phyloP scores from a whole-genome alignment of 495 filamentous ascomycete genomes.

The Sporormia fimetaria region DNA sequence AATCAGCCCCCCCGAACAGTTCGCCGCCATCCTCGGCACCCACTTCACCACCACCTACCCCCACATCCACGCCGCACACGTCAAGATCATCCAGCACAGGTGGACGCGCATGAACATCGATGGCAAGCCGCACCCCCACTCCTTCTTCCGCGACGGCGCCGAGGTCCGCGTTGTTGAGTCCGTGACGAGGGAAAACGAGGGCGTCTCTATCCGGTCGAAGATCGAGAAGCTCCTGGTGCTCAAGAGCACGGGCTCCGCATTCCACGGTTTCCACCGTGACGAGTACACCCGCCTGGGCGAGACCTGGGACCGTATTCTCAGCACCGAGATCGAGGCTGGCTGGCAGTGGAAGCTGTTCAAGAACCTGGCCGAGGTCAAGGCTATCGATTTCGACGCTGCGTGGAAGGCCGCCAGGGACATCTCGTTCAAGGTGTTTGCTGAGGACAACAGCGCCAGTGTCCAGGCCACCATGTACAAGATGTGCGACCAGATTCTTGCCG shows the following conservation, averaged over 20 bases:
- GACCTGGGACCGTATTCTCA: constrained; percentile 88
- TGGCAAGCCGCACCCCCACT: constrained; percentile 90
- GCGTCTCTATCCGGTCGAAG: constrained; percentile 40
- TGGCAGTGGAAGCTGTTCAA: constrained; percentile 76
- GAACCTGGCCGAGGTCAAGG: constrained; percentile 54
- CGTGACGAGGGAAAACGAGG: constrained; percentile 33
- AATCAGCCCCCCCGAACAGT: constrained; percentile 86
- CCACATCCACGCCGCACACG: constrained; percentile 74
- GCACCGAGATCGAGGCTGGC: constrained; percentile 73
- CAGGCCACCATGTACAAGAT: constrained; percentile 99
- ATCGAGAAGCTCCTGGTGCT: constrained; percentile 76
- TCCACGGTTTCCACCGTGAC: constrained; percentile 86
- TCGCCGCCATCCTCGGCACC: constrained; percentile 66
- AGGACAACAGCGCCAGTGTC: constrained; percentile 80
- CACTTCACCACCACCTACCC: constrained; percentile 82
- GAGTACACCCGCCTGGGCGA: constrained; percentile 85
- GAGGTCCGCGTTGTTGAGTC: constrained; percentile 73
- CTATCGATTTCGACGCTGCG: constrained; percentile 60
- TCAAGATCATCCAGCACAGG: constrained; percentile 71
- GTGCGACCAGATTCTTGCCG: constrained; percentile 74
- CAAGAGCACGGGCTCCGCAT: constrained; percentile 94
- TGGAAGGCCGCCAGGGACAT: constrained; percentile 66
- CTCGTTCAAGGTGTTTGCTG: constrained; percentile 85
- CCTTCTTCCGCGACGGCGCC: constrained; percentile 77
- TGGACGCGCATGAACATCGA: constrained; percentile 87